Base-by-base conservation (phyloP, 2,329 filamentous ascomycete species). In the Paecilomyces niveus region DNA sequence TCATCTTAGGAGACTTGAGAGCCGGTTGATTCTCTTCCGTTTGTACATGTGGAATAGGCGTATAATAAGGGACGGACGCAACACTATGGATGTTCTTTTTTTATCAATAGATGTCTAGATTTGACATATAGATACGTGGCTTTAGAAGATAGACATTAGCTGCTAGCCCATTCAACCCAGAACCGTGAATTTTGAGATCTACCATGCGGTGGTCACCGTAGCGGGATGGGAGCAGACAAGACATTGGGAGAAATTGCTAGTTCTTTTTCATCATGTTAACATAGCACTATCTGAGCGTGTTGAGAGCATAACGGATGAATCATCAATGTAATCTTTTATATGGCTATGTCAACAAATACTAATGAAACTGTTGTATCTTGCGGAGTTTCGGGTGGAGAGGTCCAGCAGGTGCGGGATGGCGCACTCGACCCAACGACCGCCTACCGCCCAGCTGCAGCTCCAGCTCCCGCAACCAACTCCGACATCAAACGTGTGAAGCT, bases 401-500 rank as follows among this genome's bases (percentile, higher is more conserved):
- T 2, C 50, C 22, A 29, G 21, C n/a, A 24, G 22, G 50, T 52
- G 50, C 22, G 21, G 50, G 50, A 29, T 29, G 50, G 50, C 50
- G 21, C 24, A 21, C 50, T 29, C 50, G 50, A 52, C 50, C 50
- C 39, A 45, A 45, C 39, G 50, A 24, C 26, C 50, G 22, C 50
- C 26, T 29, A 29, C 21, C 50, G 22, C 22, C 50, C 50, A 52
- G 50, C 22, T 13, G 5, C 50, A 52, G 50, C 22, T 35, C 59
- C 57, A 61, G 55, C 33, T 31, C 13, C 52, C 22, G 26, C 49
- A 21, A 51, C 56, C 53, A 54, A 54, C 51, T 45, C 31, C 58
- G 56, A 39, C 57, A 51, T 33, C 54, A 55, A 49, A 58, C 50
- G 57, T 55, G 49, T 49, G 18, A 33, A 33, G 55, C 56, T 53